Conservation (phyloP, 768 basidiomycete genomes). For the Mycena pura region DNA sequence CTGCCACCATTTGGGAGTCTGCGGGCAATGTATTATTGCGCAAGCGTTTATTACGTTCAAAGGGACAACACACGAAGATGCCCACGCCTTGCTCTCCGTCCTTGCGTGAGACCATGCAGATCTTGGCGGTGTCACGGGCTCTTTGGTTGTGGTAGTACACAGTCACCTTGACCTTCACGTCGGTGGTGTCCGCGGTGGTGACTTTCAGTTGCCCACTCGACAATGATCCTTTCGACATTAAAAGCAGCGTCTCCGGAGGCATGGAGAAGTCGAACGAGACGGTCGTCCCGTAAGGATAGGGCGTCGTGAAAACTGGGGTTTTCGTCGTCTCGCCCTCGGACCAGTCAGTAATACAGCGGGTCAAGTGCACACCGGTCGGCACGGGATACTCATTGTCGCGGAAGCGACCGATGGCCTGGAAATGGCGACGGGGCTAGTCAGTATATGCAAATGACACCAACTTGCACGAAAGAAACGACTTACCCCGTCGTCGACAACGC, state of each 20-base stretch:
- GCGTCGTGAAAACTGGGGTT: constrained; percentile 1
- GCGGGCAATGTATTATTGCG: neutral
- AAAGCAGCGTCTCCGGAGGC: constrained; percentile 35
- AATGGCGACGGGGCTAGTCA: neutral
- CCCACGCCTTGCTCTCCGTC: constrained; percentile 41
- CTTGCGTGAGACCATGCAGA: constrained; percentile 37
- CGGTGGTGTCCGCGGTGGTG: constrained; percentile 27
- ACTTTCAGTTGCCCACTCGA: constrained; percentile 36
- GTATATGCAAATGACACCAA: neutral
- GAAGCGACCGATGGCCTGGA: constrained; percentile 7
- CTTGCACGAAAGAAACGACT: neutral
- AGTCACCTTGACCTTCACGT: constrained; percentile 35
- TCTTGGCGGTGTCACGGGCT: constrained; percentile 34
- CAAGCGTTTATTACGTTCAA: neutral
- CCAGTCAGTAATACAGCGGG: constrained; percentile 17
- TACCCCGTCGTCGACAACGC: constrained; percentile 2
- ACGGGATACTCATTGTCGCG: constrained; percentile 15
- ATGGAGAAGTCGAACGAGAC: constrained; percentile 28
- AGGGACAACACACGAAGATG: constrained; percentile 39
- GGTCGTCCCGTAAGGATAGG: constrained; percentile 21
- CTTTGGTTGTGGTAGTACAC: constrained; percentile 28
- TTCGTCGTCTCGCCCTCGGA: neutral
- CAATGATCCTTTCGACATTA: constrained; percentile 36
- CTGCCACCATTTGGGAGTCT: constrained; percentile 41
- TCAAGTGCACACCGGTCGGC: neutral